Percentiles rank a stretch among this genome's conserved stretches.
phyloP scores from a whole-genome alignment of 2,329 filamentous ascomycete species.

The Colletotrichum sp. region DNA sequence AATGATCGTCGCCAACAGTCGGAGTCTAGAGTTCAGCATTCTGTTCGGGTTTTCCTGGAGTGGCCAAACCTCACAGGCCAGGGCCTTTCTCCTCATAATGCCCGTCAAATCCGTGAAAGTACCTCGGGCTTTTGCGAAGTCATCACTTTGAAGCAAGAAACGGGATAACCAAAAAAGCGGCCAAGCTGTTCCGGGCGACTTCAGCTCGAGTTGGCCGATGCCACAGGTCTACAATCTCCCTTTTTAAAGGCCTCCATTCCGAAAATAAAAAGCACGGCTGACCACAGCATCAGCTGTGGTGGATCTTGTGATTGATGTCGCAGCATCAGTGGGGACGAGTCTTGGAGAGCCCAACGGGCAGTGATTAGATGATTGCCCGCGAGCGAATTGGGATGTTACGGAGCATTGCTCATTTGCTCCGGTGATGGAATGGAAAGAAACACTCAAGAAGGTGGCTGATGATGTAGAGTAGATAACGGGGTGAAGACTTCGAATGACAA shows the following conservation, averaged over 20 bases:
- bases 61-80: background rate
- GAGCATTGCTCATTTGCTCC: background rate
- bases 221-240: background rate
- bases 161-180: background rate
- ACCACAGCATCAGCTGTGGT: background rate
- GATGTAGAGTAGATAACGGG: background rate
- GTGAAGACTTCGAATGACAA: background rate
- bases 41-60: background rate
- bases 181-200: background rate
- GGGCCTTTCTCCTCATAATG: background rate
- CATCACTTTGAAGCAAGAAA: background rate
- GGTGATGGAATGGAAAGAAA: background rate
- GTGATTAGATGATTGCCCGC: background rate
- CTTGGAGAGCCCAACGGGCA: background rate
- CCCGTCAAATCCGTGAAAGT: background rate
- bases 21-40: background rate
- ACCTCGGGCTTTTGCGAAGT: background rate
- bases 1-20: background rate
- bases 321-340: background rate
- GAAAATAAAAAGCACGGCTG: background rate
- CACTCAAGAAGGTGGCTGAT: background rate
- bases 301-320: background rate
- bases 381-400: background rate
- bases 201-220: background rate
- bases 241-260: background rate